Evolutionary conservation across 2,329 filamentous ascomycete species (phyloP).

Genomic region (Rachicladosporium sp.): DNA sequence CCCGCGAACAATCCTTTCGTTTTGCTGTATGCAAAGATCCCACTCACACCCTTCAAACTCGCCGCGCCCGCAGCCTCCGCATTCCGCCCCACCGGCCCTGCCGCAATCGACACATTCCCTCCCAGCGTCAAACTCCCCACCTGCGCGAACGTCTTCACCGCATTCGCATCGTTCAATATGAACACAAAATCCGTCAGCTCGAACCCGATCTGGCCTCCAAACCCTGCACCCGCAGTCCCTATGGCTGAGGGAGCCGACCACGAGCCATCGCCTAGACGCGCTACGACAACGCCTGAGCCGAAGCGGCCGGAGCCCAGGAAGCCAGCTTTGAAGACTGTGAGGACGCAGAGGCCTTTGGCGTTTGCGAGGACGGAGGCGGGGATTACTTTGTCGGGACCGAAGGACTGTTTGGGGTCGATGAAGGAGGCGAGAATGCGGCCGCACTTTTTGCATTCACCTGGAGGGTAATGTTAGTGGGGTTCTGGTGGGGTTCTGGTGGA

Average conservation of each 20-base stretch:
- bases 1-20: constrained; percentile 96
- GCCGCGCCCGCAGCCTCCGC: constrained; percentile 92
- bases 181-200: constrained; percentile 94
- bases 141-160: constrained; percentile 90
- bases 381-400: constrained; percentile 95
- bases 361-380: constrained; percentile 78
- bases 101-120: constrained; percentile 91
- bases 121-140: constrained; percentile 83
- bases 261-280: constrained; percentile 60
- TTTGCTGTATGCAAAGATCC: constrained; percentile 94
- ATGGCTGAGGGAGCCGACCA: constrained; percentile 79
- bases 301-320: constrained; percentile 75
- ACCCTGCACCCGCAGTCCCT: constrained; percentile 66
- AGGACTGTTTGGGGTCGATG: constrained; percentile 82
- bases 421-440: constrained; percentile 92
- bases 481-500: no score
- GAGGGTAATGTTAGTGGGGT: constrained; percentile 6
- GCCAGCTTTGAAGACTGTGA: constrained; percentile 77
- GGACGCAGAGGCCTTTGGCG: constrained; percentile 81
- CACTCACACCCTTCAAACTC: constrained; percentile 76
- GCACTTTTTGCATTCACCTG: constrained; percentile 96
- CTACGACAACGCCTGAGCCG: constrained; percentile 71
- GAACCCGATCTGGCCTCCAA: constrained; percentile 77
- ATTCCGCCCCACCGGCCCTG: constrained; percentile 85
- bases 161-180: constrained; percentile 82